A percentile compares a stretch with the other conserved stretches of the same genome.
These are phyloP conservation scores for Candida golubevii DNA, from an alignment of 805 yeast species.

Conservation along the genomic window DNA sequence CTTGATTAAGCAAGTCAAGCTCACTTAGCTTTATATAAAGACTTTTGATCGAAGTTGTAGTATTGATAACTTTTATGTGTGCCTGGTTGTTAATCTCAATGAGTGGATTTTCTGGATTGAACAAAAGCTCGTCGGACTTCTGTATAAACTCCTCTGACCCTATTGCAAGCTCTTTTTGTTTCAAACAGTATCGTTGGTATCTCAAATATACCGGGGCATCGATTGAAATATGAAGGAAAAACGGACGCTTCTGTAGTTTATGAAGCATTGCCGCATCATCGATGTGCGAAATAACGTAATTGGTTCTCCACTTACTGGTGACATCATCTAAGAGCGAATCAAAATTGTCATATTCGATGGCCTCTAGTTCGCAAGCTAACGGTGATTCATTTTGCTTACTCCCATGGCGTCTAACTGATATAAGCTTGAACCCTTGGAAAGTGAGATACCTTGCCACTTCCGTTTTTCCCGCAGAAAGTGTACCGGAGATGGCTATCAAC, in stretches of 20 bases:
- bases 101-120: conserved; percentile 45
- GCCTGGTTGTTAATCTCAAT: conserved; percentile 60
- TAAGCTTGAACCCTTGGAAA: conserved; percentile 48
- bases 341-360: conserved; percentile 32
- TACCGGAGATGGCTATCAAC: conserved; percentile 76
- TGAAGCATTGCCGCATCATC: conserved; percentile 40
- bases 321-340: conserved; percentile 53
- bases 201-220: conserved; percentile 67
- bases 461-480: conserved; percentile 61
- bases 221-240: conserved; percentile 71
- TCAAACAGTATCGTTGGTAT: conserved; percentile 28
- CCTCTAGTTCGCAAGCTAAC: conserved; percentile 4
- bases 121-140: conserved; percentile 34
- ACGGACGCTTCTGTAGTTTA: conserved; percentile 64
- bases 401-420: conserved; percentile 9
- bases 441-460: conserved; percentile 57
- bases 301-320: conserved; percentile 60
- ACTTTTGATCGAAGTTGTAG: conserved; percentile 32
- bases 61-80: conserved; percentile 37
- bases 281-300: conserved; percentile 57
- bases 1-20: conserved; percentile 29
- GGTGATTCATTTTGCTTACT: neutral
- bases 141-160: conserved; percentile 35
- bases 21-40: conserved; percentile 38
- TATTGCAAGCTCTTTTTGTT: conserved; percentile 9